These are phyloP conservation scores for Rutstroemia sp. DNA, from an alignment of 2,329 filamentous ascomycete species.

Conservation along the genomic window DNA sequence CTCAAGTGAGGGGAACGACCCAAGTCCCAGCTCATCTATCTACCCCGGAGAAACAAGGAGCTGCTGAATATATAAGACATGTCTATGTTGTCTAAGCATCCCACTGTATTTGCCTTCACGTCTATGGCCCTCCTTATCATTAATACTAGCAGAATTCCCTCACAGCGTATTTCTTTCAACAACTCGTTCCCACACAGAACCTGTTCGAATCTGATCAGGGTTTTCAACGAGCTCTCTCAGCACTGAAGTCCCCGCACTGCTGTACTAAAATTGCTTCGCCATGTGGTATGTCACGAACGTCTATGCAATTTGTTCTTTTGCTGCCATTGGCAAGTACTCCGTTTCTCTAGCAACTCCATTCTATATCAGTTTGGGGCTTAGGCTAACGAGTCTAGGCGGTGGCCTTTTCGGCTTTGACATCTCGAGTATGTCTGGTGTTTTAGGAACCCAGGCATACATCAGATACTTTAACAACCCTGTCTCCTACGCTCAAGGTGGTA, in stretches of 20 bases:
- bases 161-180: not conserved
- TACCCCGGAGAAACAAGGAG: too few species aligned
- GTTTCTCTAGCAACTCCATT: not conserved
- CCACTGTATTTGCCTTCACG: not conserved
- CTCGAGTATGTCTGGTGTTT: constrained; percentile 61
- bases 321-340: constrained; percentile 45
- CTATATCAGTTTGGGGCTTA: not conserved
- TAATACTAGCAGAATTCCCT: not conserved
- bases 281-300: constrained; percentile 39
- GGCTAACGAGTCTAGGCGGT: constrained; percentile 37
- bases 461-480: constrained; percentile 60
- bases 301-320: constrained; percentile 54
- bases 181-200: not conserved
- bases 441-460: constrained; percentile 62
- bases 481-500: constrained; percentile 56
- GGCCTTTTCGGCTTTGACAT: constrained; percentile 75
- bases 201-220: too few species aligned
- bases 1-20: too few species aligned
- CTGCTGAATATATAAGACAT: too few species aligned
- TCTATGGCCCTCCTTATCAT: not conserved
- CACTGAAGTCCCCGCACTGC: not conserved
- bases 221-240: not conserved
- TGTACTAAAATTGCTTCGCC: not conserved
- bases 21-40: too few species aligned
- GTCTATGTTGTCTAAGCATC: not conserved